phyloP scores from a whole-genome alignment of 2,329 filamentous ascomycete genomes.

The Scedosporium boydii region DNA sequence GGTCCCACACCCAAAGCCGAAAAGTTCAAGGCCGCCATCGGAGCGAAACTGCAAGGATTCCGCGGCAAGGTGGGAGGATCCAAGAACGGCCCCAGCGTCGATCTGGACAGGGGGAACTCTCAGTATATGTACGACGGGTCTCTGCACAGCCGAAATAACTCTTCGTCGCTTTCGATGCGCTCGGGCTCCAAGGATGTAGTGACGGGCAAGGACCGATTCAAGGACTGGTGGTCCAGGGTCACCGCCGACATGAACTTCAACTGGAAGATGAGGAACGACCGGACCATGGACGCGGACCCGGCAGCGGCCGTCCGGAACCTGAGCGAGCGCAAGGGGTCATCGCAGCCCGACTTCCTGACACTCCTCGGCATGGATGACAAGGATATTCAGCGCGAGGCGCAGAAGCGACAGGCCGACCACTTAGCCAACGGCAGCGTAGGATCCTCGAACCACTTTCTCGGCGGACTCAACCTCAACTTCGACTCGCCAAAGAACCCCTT shows the following conservation, averaged over 20 bases:
- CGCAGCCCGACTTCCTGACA: constrained; percentile 33
- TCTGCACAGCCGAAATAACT: constrained; percentile 29
- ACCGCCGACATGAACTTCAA: constrained; percentile 28
- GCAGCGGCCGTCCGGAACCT: constrained; percentile 17
- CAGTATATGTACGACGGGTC: constrained; percentile 32
- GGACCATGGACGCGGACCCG: constrained; percentile 16
- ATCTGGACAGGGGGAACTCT: constrained; percentile 43
- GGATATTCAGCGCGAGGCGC: constrained; percentile 27
- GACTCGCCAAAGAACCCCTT: constrained; percentile 32
- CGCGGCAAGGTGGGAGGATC: constrained; percentile 22
- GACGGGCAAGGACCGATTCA: constrained; percentile 27
- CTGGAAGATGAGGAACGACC: constrained; percentile 23
- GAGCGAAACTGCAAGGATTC: constrained; percentile 22
- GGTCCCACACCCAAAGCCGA: constrained; percentile 36
- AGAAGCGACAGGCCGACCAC: constrained; percentile 21
- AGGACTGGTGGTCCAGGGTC: constrained; percentile 36
- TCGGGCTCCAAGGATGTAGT: constrained; percentile 11
- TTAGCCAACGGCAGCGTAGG: constrained; percentile 21
- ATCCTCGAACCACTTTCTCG: constrained; percentile 28
- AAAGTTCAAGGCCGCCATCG: constrained; percentile 29
- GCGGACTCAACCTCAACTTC: constrained; percentile 27
- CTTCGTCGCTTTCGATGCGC: constrained; percentile 11
- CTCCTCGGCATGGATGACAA: constrained; percentile 32
- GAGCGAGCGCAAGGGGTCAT: constrained; percentile 14
- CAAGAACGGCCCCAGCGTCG: constrained; percentile 29